Conservation (phyloP, 1,139 yeast genomes). For the Blastobotrys aristatus region DNA sequence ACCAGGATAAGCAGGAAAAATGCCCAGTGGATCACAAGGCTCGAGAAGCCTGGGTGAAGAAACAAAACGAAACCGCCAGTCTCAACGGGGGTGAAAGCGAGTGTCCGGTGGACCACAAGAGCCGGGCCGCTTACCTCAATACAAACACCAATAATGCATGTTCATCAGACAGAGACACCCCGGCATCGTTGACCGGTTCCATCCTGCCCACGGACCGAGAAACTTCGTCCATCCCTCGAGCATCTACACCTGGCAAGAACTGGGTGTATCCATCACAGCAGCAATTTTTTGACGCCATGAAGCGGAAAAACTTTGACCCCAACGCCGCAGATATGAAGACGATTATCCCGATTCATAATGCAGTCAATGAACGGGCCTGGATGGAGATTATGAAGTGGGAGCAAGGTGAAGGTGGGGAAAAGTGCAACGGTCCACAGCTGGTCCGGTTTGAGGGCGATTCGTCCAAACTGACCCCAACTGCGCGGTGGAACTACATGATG, state of each 20-base stretch:
- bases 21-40: conserved; percentile 36
- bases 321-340: conserved; percentile 77
- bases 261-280: conserved; percentile 97
- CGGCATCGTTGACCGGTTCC: conserved; percentile 29
- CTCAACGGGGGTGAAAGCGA: conserved; percentile 22
- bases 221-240: conserved; percentile 79
- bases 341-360: conserved; percentile 90
- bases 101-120: conserved; percentile 33
- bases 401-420: conserved; percentile 45
- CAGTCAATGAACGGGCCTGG: conserved; percentile 95
- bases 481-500: conserved; percentile 64
- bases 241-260: conserved; percentile 45
- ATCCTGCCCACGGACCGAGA: conserved; percentile 51
- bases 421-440: conserved; percentile 80
- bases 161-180: conserved; percentile 30
- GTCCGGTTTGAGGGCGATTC: conserved; percentile 89
- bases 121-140: conserved; percentile 7
- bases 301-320: conserved; percentile 84
- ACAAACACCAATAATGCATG: conserved; percentile 21
- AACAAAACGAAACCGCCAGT: conserved; percentile 23
- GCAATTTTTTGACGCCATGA: conserved; percentile 93
- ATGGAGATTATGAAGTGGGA: conserved; percentile 82
- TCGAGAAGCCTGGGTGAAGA: conserved; percentile 25
- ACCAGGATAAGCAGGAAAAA: conserved; percentile 13
- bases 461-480: conserved; percentile 80